Percentiles rank a stretch among this genome's conserved stretches.
phyloP scores from a whole-genome alignment of 2,329 filamentous ascomycete species.

The Domatiomyces globalis region DNA sequence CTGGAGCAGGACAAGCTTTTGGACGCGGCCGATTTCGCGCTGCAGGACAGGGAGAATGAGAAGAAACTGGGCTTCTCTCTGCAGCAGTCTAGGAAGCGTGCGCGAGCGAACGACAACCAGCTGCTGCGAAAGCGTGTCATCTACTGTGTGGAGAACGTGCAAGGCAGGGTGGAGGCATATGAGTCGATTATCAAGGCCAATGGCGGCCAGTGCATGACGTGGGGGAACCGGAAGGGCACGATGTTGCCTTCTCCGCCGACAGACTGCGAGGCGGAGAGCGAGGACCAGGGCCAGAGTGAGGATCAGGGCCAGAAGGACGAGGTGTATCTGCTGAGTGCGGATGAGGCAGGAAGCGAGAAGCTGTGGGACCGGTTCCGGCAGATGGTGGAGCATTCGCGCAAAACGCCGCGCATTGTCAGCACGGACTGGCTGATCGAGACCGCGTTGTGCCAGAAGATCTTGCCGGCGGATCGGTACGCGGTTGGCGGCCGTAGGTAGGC shows the following conservation, averaged over 20 bases:
- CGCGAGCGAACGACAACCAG: conserved; percentile 59
- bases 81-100: conserved; percentile 51
- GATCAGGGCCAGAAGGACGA: conserved; percentile 39
- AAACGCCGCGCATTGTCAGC: conserved; percentile 65
- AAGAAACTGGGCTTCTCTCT: conserved; percentile 56
- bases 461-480: conserved; percentile 50
- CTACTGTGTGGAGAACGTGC: conserved; percentile 69
- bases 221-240: conserved; percentile 56
- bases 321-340: conserved; percentile 63
- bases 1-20: conserved; percentile 55
- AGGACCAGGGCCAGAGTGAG: conserved; percentile 35
- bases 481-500: conserved; percentile 18
- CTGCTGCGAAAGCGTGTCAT: conserved; percentile 64
- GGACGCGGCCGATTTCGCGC: conserved; percentile 48
- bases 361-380: conserved; percentile 70
- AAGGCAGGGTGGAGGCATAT: conserved; percentile 71
- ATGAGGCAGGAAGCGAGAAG: conserved; percentile 50
- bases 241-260: conserved; percentile 45
- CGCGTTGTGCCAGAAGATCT: conserved; percentile 72
- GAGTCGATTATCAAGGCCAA: conserved; percentile 77
- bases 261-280: conserved; percentile 22
- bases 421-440: conserved; percentile 84
- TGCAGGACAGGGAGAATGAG: conserved; percentile 62
- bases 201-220: conserved; percentile 67
- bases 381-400: conserved; percentile 63